Base-by-base conservation (phyloP, 73 alveolate species). In the Urostyla sp. region DNA sequence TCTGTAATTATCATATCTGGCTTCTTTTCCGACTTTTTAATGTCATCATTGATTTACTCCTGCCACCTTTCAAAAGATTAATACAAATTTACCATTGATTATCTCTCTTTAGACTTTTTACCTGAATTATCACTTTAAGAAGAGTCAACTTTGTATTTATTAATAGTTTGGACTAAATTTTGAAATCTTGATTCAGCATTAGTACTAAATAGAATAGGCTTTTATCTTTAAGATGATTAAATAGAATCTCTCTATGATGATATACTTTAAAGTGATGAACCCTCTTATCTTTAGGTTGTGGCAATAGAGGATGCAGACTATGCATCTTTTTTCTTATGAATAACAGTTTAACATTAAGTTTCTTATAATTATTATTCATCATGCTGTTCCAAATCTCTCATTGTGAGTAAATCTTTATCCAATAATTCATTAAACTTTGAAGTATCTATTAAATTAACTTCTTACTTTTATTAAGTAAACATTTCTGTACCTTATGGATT, bases 81-180 rank as follows among this genome's bases (percentile, higher is more conserved):
- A 32, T 59, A 36, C 76, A 10, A 6, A 3, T 59, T 32, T 6
- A 21, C 55, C 26, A 32, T 3, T 2, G 52, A 28, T 59, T 24
- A 52, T 34, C n/a, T n/a, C n/a, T 59, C 57, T 59, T 38, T 59
- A 35, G 21, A 32, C 15, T 7, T 35, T 6, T 52, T 35, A 11
- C 76, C 37, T 15, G 20, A 13, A 11, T 59, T 55, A 28, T 10
- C 30, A 8, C 53, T 34, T 59, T 30, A 11, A 40, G 10, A 11
- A 40, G 51, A 40, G n/a, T 59, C 76, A 11, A 35, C 24, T 34
- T 59, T 59, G 21, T 59, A 59, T 34, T 59, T 59, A 32, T 59
- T n/a, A 32, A 59, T 59, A 6, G 76, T 59, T 34, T 59, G 34
- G 7, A 59, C 76, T 6, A 59, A 27, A 59, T 59, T 59, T 15